Conservation (phyloP, 106 monocot species). For the Dendrobium nobile region DNA sequence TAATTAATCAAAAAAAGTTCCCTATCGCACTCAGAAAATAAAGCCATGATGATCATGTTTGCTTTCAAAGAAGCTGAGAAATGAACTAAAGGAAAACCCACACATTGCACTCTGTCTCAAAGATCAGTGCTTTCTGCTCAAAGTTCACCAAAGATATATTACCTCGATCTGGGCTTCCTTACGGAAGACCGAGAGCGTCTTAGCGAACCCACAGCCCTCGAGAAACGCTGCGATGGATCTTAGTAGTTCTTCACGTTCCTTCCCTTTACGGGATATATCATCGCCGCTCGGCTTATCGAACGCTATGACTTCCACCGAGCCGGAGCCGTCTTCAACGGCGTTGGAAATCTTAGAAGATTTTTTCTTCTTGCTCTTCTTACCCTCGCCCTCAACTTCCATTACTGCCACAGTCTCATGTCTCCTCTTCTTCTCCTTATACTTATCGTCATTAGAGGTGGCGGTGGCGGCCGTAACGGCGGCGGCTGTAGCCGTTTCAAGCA, state of each 20-base stretch:
- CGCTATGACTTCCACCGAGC: background rate
- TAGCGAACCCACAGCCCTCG: conserved; percentile 27
- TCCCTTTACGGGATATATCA: background rate
- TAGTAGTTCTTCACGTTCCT: conserved; percentile 7
- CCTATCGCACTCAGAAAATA: background rate
- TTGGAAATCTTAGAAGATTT: background rate
- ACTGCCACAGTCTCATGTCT: background rate
- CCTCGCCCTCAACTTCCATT: conserved; percentile 10
- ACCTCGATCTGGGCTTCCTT: conserved; percentile 44
- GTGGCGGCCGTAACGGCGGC: background rate
- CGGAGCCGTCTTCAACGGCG: conserved; percentile 1
- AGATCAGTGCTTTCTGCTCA: background rate
- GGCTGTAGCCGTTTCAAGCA: conserved; percentile 16
- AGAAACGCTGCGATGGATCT: conserved; percentile 42
- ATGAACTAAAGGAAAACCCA: background rate
- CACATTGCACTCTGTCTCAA: background rate
- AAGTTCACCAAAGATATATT: background rate
- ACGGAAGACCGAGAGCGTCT: conserved; percentile 27
- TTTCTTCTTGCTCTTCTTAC: conserved; percentile 19
- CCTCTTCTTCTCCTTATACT: background rate
- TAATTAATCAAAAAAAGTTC: no score
- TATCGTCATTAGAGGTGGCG: background rate
- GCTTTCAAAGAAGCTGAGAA: background rate
- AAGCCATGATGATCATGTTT: background rate
- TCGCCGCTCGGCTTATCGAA: background rate